Base-by-base conservation (phyloP, 2,329 filamentous ascomycete species). In the Ambrosiella cleistominuta region DNA sequence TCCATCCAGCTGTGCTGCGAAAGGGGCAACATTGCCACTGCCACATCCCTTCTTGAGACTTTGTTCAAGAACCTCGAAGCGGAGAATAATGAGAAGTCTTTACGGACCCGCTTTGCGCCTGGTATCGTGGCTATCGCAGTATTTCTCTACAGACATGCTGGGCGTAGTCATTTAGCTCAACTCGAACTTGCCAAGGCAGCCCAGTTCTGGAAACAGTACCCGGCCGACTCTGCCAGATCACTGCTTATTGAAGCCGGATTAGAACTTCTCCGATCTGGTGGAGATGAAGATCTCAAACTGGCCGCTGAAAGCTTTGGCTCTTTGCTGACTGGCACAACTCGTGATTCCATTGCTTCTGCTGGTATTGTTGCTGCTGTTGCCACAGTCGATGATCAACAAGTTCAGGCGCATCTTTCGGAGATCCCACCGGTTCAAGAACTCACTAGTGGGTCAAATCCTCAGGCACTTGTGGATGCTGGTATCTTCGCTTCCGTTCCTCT, bases 321-420 rank as follows among this genome's bases (percentile, higher is more conserved):
- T 53, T 76, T 97, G 11, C 79, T 85, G 62, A 70, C 78, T 1
- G 75, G 81, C 60, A 77, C 88, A 47, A 73, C 77, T n/a, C 73
- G 73, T 44, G 87, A 95, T 64, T 77, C 76, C 38, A 76, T 85
- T 57, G 83, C 86, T 1, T 79, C 81, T 13, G 89, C 89, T 7
- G 93, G 93, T 1, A 80, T 93, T n/a, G 80, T 97, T 7, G 93
- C 93, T 2, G 84, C 89, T 8, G 81, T 86, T 64, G 85, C 86
- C 36, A 79, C 79, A 1, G 74, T 72, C 1, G 75, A 85, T 61
- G 75, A 78, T 1, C 67, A 74, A 7, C 78, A 78, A 61, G 73
- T 82, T 17, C 70, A 79, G 57, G 66, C 75, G 0, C 72, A 83
- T 58, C 70, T 81, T 8, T 70, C 74, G 15, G 72, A 74, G 47